Percentiles rank a stretch among this genome's conserved stretches.
Conservation (phyloP, 495 filamentous ascomycete species). For the Hypoxylon rickii region DNA sequence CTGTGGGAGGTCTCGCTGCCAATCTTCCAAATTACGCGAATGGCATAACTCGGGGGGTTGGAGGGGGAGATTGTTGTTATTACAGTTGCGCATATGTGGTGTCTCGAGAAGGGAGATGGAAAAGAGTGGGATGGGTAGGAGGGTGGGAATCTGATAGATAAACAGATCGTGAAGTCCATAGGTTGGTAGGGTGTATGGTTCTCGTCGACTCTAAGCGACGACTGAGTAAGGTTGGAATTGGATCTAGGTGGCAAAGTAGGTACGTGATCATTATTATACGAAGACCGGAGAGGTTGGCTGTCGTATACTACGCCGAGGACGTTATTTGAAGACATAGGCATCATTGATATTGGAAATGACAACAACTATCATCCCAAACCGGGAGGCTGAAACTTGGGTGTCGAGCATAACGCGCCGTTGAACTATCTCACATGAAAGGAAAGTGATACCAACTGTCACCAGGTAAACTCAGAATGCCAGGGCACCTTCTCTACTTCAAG, state of each 20-base stretch:
- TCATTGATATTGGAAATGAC: neutral
- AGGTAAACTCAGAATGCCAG: neutral
- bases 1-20: conserved; percentile 16
- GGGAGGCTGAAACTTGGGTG: too few relatives aligned
- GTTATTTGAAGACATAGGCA: neutral
- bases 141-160: neutral
- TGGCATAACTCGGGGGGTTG: neutral
- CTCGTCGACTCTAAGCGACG: too few relatives aligned
- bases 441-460: neutral
- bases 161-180: neutral
- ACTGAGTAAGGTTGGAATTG: neutral
- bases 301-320: neutral
- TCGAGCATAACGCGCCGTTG: neutral
- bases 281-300: neutral
- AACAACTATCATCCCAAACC: too few relatives aligned
- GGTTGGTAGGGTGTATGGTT: too few relatives aligned
- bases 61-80: neutral
- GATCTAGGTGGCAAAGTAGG: neutral
- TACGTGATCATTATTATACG: neutral
- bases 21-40: conserved; percentile 2
- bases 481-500: neutral
- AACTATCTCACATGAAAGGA: neutral
- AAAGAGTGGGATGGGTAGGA: neutral
- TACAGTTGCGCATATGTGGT: neutral
- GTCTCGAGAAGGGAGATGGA: neutral